Conservation (phyloP, 1,284 basidiomycete genomes). For the Leucoagaricus sp. region DNA sequence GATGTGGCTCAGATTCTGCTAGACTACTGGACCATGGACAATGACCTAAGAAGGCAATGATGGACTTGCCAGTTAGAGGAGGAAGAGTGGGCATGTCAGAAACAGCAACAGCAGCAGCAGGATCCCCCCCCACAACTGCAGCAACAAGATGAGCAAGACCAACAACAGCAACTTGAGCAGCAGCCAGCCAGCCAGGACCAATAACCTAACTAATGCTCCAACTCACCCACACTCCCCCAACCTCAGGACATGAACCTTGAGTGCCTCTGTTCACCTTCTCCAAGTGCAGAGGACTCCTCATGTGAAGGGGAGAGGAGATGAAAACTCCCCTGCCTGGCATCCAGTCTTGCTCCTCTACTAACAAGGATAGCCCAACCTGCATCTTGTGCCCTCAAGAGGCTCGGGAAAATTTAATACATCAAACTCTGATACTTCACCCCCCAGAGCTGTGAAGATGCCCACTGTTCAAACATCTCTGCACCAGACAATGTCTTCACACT, state of each 20-base stretch:
- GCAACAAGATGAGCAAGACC: neutral
- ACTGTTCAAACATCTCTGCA: too few species aligned
- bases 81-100: neutral
- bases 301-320: neutral
- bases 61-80: neutral
- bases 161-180: too few species aligned
- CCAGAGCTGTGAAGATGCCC: neutral
- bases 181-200: neutral
- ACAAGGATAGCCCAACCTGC: neutral
- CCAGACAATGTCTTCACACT: neutral
- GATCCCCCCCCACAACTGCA: neutral
- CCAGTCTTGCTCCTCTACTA: neutral
- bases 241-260: too few species aligned
- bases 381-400: neutral
- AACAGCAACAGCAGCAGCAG: neutral
- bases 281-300: neutral
- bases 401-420: neutral
- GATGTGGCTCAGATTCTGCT: neutral
- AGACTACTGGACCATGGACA: neutral
- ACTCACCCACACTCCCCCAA: too few species aligned
- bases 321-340: neutral
- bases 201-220: neutral
- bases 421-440: conserved; percentile 1
- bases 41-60: neutral
- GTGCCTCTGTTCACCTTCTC: too few species aligned